Conservation (phyloP, 2,329 filamentous ascomycete species). For the Knoxdaviesia capensis region DNA sequence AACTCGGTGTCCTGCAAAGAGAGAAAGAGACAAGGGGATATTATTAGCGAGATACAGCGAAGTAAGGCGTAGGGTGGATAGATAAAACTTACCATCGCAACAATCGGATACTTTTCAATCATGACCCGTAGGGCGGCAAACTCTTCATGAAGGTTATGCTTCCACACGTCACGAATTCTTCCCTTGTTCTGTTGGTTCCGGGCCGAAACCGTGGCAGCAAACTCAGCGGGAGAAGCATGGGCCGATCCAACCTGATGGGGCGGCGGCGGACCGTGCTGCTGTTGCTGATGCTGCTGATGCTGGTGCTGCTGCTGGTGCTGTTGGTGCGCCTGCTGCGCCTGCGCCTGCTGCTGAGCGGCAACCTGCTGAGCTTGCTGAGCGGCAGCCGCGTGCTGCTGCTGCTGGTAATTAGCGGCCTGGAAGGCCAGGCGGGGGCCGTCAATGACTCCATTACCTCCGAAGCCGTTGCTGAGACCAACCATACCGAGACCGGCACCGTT, state of each 20-base stretch:
- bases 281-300: slow-evolving; percentile 35
- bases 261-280: slow-evolving; percentile 15
- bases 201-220: slow-evolving; percentile 15
- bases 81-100: slow-evolving; percentile 65
- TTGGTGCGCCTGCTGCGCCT: slow-evolving; percentile 21
- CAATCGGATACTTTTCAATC: slow-evolving; percentile 81
- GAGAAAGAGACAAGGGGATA: neutral
- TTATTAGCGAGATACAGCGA: slow-evolving; percentile 1
- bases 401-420: slow-evolving; percentile 17
- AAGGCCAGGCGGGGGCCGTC: slow-evolving; percentile 5
- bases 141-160: slow-evolving; percentile 75
- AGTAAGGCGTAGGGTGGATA: neutral
- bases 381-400: slow-evolving; percentile 32
- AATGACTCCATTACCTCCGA: slow-evolving; percentile 6
- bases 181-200: slow-evolving; percentile 48
- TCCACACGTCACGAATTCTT: slow-evolving; percentile 92
- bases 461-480: slow-evolving; percentile 34
- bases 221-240: slow-evolving; percentile 19
- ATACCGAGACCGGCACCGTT: slow-evolving; percentile 36
- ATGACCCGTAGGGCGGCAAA: slow-evolving; percentile 68
- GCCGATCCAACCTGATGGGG: slow-evolving; percentile 3
- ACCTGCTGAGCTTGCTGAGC: slow-evolving; percentile 7
- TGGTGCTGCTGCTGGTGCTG: slow-evolving; percentile 20
- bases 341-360: slow-evolving; percentile 10
- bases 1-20: slow-evolving; percentile 75